A percentile compares a stretch with the other conserved stretches of the same genome.
Conservation (phyloP, 2,329 filamentous ascomycete species). For the Chrysosphaeria jannelii region DNA sequence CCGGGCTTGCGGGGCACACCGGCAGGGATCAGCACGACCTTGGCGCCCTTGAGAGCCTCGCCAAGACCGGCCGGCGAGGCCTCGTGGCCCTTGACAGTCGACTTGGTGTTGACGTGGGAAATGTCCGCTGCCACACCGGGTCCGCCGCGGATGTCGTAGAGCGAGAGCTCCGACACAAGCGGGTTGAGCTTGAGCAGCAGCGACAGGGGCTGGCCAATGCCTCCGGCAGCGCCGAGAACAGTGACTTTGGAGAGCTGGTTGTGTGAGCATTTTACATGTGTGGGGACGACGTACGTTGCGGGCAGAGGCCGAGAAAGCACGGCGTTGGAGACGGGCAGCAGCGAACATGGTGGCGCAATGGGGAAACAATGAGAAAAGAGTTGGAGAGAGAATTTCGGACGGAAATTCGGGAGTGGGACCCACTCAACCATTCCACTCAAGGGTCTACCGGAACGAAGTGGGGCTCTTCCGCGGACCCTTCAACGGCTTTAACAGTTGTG, state of each 20-base stretch:
- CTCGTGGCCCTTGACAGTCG: conserved; percentile 69
- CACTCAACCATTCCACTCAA: no score
- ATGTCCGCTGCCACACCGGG: conserved; percentile 96
- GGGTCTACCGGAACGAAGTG: no score
- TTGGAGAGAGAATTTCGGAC: no score
- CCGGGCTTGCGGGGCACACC: conserved; percentile 97
- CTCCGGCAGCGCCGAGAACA: conserved; percentile 86
- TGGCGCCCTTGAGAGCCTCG: conserved; percentile 53
- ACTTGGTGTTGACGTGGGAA: conserved; percentile 98
- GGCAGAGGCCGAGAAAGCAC: conserved; percentile 55
- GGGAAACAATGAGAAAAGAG: no score
- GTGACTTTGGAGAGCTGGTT: conserved; percentile 73
- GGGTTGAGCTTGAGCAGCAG: conserved; percentile 98
- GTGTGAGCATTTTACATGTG: conserved; percentile 1
- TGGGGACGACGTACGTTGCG: conserved; percentile 28
- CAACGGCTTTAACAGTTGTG: no score
- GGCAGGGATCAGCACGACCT: conserved; percentile 91
- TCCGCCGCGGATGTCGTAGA: conserved; percentile 89
- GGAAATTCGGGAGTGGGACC: no score
- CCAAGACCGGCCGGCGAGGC: conserved; percentile 46
- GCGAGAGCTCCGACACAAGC: conserved; percentile 68
- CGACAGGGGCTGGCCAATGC: conserved; percentile 94
- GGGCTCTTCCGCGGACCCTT: no score
- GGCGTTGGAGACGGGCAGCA: conserved; percentile 36
- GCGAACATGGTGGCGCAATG: conserved; percentile 59